Conservation (phyloP, 208 protist species). For the Leptomonas pyrrhocoris region DNA sequence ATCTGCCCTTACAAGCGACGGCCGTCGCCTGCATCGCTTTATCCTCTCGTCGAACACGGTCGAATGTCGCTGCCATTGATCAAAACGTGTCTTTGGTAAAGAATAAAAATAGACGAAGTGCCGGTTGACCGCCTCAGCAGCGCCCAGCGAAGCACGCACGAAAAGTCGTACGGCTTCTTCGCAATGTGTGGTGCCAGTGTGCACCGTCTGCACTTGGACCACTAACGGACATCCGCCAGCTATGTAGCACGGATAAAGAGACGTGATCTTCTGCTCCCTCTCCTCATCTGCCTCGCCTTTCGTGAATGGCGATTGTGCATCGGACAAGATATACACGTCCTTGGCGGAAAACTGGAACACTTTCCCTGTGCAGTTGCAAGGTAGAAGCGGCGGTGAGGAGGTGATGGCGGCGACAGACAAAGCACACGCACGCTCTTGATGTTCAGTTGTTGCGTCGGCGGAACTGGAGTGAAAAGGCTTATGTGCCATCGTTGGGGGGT, state of each 20-base stretch:
- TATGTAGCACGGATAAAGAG: constrained; percentile 28
- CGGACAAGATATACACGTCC: constrained; percentile 2
- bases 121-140: neutral
- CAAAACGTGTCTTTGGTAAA: constrained; percentile 2
- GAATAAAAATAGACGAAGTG: neutral
- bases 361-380: neutral
- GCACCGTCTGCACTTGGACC: neutral
- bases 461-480: neutral
- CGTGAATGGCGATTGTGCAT: neutral
- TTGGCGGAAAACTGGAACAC: constrained; percentile 14
- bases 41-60: neutral
- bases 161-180: neutral
- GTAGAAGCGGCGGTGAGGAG: neutral
- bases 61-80: constrained; percentile 10
- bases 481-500: too few relatives aligned
- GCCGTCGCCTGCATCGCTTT: neutral
- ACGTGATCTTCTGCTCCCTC: neutral
- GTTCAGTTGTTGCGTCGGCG: neutral
- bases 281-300: neutral
- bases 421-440: neutral
- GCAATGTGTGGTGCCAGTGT: neutral
- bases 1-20: neutral
- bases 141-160: neutral
- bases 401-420: neutral
- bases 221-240: constrained; percentile 16